Evolutionary conservation across 176 grass and related monocot genomes (phyloP).

Genomic region (Triticum monococcum): DNA sequence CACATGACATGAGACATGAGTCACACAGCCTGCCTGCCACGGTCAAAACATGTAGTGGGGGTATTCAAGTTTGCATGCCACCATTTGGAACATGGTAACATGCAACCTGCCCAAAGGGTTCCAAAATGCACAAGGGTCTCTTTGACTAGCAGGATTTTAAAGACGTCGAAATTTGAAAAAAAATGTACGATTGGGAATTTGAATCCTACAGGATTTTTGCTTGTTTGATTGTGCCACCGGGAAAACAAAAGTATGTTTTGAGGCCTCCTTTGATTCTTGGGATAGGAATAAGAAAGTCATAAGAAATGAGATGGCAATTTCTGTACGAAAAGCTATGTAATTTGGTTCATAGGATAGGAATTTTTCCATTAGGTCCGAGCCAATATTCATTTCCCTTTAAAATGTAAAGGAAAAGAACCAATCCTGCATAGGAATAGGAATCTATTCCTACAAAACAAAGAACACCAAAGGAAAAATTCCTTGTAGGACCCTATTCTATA

Average conservation of each 20-base stretch:
- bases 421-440: background rate
- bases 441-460: background rate
- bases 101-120: background rate
- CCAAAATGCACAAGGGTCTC: no score
- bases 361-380: background rate
- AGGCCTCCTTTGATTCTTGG: background rate
- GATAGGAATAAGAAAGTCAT: background rate
- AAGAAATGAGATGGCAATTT: background rate
- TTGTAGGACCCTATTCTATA: background rate
- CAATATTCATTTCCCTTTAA: background rate
- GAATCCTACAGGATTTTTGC: no score
- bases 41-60: background rate
- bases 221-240: no score
- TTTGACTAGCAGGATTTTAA: no score
- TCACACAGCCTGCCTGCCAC: slow-evolving; percentile 19
- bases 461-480: background rate
- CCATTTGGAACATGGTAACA: background rate
- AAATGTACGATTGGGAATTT: no score
- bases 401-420: background rate
- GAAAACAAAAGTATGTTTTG: no score
- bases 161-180: no score
- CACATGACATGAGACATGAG: slow-evolving; percentile 34
- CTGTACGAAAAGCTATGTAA: background rate
- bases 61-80: background rate
- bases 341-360: background rate